Percentiles rank a stretch among this genome's conserved stretches.
Conservation (phyloP, 1,139 yeast species). For the Saccharomycopsis hybrid region DNA sequence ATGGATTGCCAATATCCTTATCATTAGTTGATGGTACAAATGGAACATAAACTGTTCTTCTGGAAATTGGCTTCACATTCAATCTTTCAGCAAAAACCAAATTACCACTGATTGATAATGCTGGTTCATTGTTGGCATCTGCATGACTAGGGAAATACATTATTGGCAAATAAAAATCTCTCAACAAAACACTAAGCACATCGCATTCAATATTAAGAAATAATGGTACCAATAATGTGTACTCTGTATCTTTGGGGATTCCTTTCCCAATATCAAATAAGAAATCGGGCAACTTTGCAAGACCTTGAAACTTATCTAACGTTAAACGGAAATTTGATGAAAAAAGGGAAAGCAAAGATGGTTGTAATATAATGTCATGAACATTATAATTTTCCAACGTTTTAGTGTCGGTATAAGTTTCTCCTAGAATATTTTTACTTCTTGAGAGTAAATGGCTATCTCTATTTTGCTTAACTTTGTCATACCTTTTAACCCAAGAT, state of each 20-base stretch:
- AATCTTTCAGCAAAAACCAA: slow-evolving; percentile 43
- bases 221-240: slow-evolving; percentile 64
- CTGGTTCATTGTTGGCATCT: background rate
- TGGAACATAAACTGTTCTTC: slow-evolving; percentile 38
- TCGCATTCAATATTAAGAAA: slow-evolving; percentile 41
- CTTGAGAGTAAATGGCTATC: slow-evolving; percentile 21
- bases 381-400: slow-evolving; percentile 1
- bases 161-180: slow-evolving; percentile 66
- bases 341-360: slow-evolving; percentile 10
- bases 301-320: slow-evolving; percentile 37
- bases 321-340: slow-evolving; percentile 3
- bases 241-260: slow-evolving; percentile 62
- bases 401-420: background rate
- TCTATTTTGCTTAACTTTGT: slow-evolving; percentile 37
- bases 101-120: slow-evolving; percentile 34
- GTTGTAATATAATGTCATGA: slow-evolving; percentile 2
- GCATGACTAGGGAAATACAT: slow-evolving; percentile 32
- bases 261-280: slow-evolving; percentile 69
- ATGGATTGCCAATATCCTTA: slow-evolving; percentile 7
- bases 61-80: slow-evolving; percentile 33
- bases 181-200: slow-evolving; percentile 48
- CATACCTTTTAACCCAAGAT: slow-evolving; percentile 69
- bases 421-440: slow-evolving; percentile 1
- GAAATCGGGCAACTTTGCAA: slow-evolving; percentile 27
- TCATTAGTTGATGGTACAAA: slow-evolving; percentile 29